Evolutionary conservation across 1,284 basidiomycete species (phyloP).

Genomic region (Pseudozyma pruni): DNA sequence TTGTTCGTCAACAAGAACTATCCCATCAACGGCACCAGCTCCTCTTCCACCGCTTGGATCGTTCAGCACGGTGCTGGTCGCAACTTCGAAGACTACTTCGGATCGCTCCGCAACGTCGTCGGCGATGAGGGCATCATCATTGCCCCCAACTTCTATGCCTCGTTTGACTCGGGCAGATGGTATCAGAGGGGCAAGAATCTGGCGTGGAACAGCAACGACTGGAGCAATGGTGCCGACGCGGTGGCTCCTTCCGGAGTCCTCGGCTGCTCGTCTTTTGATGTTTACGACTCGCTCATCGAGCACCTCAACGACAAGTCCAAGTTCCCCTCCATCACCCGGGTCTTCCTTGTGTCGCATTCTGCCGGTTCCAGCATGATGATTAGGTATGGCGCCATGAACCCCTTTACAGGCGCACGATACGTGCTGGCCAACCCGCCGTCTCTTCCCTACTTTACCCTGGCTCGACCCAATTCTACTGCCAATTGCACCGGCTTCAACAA

Average conservation of each 20-base stretch:
- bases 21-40: constrained; percentile 14
- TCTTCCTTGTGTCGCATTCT: constrained; percentile 47
- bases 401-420: constrained; percentile 18
- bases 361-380: constrained; percentile 44
- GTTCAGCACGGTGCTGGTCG: constrained; percentile 45
- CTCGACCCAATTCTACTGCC: constrained; percentile 19
- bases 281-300: constrained; percentile 41
- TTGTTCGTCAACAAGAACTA: constrained; percentile 49
- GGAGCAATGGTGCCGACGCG: constrained; percentile 30
- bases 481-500: constrained; percentile 19
- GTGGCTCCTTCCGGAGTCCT: constrained; percentile 16
- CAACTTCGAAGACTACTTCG: constrained; percentile 50
- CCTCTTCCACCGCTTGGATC: constrained; percentile 34
- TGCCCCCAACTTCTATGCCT: constrained; percentile 41
- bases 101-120: constrained; percentile 31
- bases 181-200: constrained; percentile 24
- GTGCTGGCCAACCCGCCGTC: constrained; percentile 50
- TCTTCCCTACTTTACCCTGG: constrained; percentile 52
- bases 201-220: constrained; percentile 33
- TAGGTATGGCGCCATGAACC: constrained; percentile 40
- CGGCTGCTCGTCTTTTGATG: constrained; percentile 47
- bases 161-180: constrained; percentile 18
- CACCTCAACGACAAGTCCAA: constrained; percentile 28
- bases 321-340: constrained; percentile 35
- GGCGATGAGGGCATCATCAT: constrained; percentile 37